A percentile compares a stretch with the other conserved stretches of the same genome.
phyloP scores from a whole-genome alignment of 164 flowering plant genomes.

The Liquidambar formosana region DNA sequence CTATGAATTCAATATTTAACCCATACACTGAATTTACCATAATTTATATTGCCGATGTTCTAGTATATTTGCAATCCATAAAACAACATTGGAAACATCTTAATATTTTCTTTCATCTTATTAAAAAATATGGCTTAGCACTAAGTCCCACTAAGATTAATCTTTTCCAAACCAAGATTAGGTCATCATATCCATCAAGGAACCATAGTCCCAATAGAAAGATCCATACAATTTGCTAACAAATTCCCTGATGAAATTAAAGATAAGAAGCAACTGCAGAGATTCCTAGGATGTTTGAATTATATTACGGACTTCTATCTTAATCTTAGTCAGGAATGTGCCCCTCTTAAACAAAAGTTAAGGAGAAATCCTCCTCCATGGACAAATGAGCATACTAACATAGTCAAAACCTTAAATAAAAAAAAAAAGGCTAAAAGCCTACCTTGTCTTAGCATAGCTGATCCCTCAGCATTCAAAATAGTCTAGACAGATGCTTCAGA shows the following conservation, averaged over 20 bases:
- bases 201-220: neutral
- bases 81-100: conserved; percentile 1
- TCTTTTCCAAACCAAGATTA: conserved; percentile 2
- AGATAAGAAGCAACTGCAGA: neutral
- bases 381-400: neutral
- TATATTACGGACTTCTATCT: neutral
- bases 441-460: neutral
- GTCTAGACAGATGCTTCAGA: neutral
- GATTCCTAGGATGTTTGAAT: conserved; percentile 8
- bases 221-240: neutral
- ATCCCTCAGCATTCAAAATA: neutral
- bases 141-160: neutral
- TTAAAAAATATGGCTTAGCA: neutral
- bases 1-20: too few relatives aligned
- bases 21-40: too few relatives aligned
- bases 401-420: neutral
- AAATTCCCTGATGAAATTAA: conserved; percentile 3
- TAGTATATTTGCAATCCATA: too few relatives aligned
- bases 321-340: neutral
- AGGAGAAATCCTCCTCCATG: neutral
- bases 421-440: neutral
- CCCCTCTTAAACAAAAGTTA: neutral
- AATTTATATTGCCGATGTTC: too few relatives aligned
- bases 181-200: conserved; percentile 2
- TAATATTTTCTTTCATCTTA: neutral